Conservation (phyloP, 192 early-diverging fungal genomes). For the Linnemannia schmuckeri region DNA sequence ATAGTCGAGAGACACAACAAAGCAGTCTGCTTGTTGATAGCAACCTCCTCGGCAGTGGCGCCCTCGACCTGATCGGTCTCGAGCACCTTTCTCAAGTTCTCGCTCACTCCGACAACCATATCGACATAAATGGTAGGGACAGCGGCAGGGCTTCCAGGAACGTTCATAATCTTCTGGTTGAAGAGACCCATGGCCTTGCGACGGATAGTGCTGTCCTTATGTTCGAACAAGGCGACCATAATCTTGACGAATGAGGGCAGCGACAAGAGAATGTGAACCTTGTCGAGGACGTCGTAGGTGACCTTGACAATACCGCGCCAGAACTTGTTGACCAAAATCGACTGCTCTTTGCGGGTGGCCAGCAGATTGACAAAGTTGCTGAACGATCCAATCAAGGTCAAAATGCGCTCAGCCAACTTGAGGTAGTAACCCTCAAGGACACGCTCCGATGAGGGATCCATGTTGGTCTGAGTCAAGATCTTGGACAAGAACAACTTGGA, state of each 20-base stretch:
- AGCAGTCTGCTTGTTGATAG: slow-evolving; percentile 80
- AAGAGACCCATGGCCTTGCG: slow-evolving; percentile 82
- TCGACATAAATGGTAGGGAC: slow-evolving; percentile 60
- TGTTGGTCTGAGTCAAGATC: slow-evolving; percentile 53
- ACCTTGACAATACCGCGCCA: slow-evolving; percentile 68
- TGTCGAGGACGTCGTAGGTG: slow-evolving; percentile 80
- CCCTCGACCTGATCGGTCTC: slow-evolving; percentile 56
- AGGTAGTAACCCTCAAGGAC: slow-evolving; percentile 64
- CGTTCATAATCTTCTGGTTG: slow-evolving; percentile 71
- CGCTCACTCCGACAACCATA: slow-evolving; percentile 65
- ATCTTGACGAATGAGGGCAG: slow-evolving; percentile 82
- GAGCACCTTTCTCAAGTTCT: slow-evolving; percentile 59
- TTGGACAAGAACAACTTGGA: slow-evolving; percentile 68
- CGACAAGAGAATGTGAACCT: slow-evolving; percentile 82
- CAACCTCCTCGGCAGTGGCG: slow-evolving; percentile 57
- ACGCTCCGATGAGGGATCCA: slow-evolving; percentile 42
- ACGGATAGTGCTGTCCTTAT: slow-evolving; percentile 73
- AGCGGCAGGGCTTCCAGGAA: slow-evolving; percentile 58
- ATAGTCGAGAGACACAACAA: slow-evolving; percentile 85
- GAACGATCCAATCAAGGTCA: slow-evolving; percentile 69
- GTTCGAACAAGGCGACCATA: slow-evolving; percentile 69
- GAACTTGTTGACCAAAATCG: slow-evolving; percentile 56
- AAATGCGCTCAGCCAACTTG: slow-evolving; percentile 65
- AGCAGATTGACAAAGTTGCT: slow-evolving; percentile 58
- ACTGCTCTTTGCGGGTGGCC: slow-evolving; percentile 39